Conservation (phyloP, 192 early-diverging fungal species). For the Dissophora ornata region DNA sequence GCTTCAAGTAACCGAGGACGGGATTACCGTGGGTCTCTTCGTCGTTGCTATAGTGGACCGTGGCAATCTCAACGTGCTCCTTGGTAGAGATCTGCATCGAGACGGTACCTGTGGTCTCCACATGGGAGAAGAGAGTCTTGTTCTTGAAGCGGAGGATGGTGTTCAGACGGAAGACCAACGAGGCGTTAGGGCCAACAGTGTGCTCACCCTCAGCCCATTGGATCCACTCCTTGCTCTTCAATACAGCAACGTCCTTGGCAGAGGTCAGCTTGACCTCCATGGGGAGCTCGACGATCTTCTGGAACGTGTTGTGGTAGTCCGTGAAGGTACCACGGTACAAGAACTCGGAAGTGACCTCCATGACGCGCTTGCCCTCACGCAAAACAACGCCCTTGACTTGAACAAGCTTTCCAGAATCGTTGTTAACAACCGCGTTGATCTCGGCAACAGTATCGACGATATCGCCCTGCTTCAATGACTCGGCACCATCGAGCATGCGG, state of each 20-base stretch:
- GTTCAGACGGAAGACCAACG: slow-evolving; percentile 82
- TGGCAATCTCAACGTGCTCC: slow-evolving; percentile 85
- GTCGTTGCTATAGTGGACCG: slow-evolving; percentile 77
- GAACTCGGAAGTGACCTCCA: slow-evolving; percentile 91
- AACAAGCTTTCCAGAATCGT: slow-evolving; percentile 91
- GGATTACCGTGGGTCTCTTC: slow-evolving; percentile 86
- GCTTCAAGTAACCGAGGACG: slow-evolving; percentile 89
- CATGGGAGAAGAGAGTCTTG: slow-evolving; percentile 71
- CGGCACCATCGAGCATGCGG: slow-evolving; percentile 80
- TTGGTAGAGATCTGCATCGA: slow-evolving; percentile 83
- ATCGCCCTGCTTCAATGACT: slow-evolving; percentile 84
- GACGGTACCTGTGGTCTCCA: slow-evolving; percentile 81
- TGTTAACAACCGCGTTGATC: slow-evolving; percentile 88
- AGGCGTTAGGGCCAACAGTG: slow-evolving; percentile 64
- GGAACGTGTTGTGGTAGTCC: slow-evolving; percentile 92
- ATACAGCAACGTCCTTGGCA: slow-evolving; percentile 89
- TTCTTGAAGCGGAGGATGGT: slow-evolving; percentile 72
- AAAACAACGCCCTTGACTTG: slow-evolving; percentile 86
- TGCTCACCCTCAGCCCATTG: slow-evolving; percentile 75
- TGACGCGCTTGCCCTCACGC: slow-evolving; percentile 77
- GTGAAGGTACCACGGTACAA: slow-evolving; percentile 91
- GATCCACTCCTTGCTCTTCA: slow-evolving; percentile 92
- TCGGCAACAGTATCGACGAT: slow-evolving; percentile 84
- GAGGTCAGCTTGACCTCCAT: slow-evolving; percentile 75
- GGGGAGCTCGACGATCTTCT: slow-evolving; percentile 84